A percentile compares a stretch with the other conserved stretches of the same genome.
Conservation (phyloP, 148 eudicot genomes). For the Persicaria maculosa region DNA sequence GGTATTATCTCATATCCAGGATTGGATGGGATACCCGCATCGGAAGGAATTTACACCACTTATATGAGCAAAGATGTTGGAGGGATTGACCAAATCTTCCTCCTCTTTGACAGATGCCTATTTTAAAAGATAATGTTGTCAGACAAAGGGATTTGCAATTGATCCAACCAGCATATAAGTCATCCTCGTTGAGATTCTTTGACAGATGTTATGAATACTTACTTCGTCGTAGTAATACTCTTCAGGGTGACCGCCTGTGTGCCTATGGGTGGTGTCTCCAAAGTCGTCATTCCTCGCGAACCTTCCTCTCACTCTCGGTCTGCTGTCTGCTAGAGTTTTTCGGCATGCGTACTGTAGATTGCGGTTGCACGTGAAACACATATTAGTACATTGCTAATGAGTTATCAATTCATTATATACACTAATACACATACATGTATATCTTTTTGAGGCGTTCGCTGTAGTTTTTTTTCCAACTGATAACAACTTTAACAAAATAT, state of each 20-base stretch:
- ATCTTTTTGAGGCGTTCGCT: background rate
- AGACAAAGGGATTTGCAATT: no score
- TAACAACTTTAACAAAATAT: no score
- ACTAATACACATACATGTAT: no score
- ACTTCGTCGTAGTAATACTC: conserved; percentile 72
- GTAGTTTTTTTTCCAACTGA: no score
- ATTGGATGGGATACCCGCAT: conserved; percentile 64
- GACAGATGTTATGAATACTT: background rate
- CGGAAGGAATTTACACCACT: conserved; percentile 80
- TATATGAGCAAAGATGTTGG: conserved; percentile 70
- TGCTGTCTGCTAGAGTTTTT: conserved; percentile 88
- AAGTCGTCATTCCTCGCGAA: conserved; percentile 84
- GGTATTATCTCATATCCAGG: conserved; percentile 44
- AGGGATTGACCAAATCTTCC: conserved; percentile 50
- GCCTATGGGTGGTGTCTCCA: conserved; percentile 37
- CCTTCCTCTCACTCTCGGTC: conserved; percentile 93
- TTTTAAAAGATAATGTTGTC: background rate
- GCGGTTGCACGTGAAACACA: background rate
- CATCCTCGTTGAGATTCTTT: no score
- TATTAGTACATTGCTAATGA: background rate
- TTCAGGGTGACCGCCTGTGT: conserved; percentile 39
- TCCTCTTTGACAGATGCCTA: conserved; percentile 52
- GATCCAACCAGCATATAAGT: no score
- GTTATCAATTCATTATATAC: background rate
- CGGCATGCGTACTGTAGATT: conserved; percentile 81